These are phyloP conservation scores for Lecanicillium sp. DNA, from an alignment of 2,329 filamentous ascomycete genomes.

Conservation along the genomic window DNA sequence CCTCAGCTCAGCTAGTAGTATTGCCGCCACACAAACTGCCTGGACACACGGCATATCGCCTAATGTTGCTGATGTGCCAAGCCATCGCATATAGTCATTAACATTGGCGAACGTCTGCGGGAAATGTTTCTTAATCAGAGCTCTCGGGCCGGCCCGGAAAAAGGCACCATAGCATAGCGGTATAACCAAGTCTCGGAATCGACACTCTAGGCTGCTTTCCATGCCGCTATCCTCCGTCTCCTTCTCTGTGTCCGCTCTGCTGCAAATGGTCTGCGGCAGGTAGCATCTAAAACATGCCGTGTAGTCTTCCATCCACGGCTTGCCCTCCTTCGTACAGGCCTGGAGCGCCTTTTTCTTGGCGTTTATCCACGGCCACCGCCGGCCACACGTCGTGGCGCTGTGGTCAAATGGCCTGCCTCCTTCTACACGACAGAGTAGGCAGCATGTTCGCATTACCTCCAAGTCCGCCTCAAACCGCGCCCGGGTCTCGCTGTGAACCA, in stretches of 20 bases:
- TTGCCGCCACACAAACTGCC: too few relatives aligned
- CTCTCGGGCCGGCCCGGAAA: too few relatives aligned
- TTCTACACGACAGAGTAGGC: background rate
- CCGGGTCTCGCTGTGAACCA: background rate
- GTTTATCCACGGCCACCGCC: background rate
- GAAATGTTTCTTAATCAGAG: too few relatives aligned
- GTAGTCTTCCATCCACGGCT: background rate
- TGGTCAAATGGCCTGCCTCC: background rate
- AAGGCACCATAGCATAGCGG: too few relatives aligned
- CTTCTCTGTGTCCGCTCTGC: background rate
- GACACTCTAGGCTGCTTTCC: too few relatives aligned
- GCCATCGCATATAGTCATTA: too few relatives aligned
- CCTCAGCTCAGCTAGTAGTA: too few relatives aligned
- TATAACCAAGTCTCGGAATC: too few relatives aligned
- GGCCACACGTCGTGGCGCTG: background rate
- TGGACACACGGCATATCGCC: too few relatives aligned
- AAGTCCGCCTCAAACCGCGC: background rate
- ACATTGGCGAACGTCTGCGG: too few relatives aligned
- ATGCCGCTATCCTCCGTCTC: too few relatives aligned
- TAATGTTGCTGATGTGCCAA: too few relatives aligned
- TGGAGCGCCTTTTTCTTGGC: conserved; percentile 1
- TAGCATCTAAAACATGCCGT: conserved; percentile 2
- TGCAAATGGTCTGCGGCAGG: conserved; percentile 1
- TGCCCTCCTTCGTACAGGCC: conserved; percentile 1
- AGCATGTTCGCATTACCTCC: background rate